These are phyloP conservation scores for Naegleria fowleri DNA, from an alignment of 208 protist genomes.

Conservation along the genomic window DNA sequence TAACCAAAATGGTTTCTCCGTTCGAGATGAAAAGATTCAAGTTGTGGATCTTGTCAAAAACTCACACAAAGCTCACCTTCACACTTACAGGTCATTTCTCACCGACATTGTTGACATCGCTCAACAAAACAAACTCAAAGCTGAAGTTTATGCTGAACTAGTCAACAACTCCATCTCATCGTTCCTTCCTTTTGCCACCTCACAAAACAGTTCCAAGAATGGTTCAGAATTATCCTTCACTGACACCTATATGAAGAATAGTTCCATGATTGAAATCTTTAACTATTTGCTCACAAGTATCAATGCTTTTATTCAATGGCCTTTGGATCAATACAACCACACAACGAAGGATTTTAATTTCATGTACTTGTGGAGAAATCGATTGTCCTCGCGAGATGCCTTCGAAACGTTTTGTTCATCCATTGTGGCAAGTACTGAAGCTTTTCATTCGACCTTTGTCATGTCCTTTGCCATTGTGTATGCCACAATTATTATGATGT, in stretches of 20 bases:
- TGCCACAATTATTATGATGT: background rate
- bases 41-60: background rate
- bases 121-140: background rate
- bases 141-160: background rate
- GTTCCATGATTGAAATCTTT: background rate
- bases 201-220: background rate
- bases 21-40: background rate
- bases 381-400: background rate
- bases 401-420: background rate
- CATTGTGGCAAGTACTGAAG: background rate
- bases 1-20: background rate
- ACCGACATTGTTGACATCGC: background rate
- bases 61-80: background rate
- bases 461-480: background rate
- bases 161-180: background rate
- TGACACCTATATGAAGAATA: background rate
- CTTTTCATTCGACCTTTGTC: background rate
- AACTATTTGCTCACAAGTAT: background rate
- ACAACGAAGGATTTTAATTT: background rate
- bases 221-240: background rate
- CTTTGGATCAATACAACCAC: background rate
- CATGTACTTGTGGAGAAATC: background rate
- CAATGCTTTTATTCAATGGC: background rate
- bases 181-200: background rate
- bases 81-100: background rate